Conservation (phyloP, 108 stramenopile genomes). For the Cyclotella choctawhatcheeana region DNA sequence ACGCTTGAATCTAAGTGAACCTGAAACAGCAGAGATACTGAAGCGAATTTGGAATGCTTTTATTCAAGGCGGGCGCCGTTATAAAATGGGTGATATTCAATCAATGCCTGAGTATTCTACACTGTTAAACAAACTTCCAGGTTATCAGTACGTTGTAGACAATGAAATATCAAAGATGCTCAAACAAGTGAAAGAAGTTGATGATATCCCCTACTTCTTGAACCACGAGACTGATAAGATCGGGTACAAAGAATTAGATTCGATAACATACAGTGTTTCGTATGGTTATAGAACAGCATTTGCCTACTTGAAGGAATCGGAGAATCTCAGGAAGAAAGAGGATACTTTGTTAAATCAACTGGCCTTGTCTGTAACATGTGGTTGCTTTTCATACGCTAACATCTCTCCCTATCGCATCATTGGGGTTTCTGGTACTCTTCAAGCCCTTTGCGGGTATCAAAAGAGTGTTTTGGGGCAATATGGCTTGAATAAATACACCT, state of each 20-base stretch:
- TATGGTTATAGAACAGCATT: slow-evolving; percentile 64
- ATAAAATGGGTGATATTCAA: slow-evolving; percentile 51
- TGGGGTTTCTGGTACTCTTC: slow-evolving; percentile 64
- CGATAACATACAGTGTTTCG: slow-evolving; percentile 54
- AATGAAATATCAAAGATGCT: slow-evolving; percentile 64
- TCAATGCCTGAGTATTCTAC: slow-evolving; percentile 43
- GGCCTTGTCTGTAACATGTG: slow-evolving; percentile 61
- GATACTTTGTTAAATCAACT: slow-evolving; percentile 30
- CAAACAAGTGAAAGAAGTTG: slow-evolving; percentile 52
- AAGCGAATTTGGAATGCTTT: slow-evolving; percentile 52
- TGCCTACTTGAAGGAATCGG: slow-evolving; percentile 66
- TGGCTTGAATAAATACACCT: slow-evolving; percentile 51
- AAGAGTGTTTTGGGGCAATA: slow-evolving; percentile 49
- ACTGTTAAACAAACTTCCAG: slow-evolving; percentile 45
- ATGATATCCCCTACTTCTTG: slow-evolving; percentile 58
- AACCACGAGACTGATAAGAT: slow-evolving; percentile 50
- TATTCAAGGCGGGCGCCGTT: slow-evolving; percentile 30
- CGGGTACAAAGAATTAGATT: slow-evolving; percentile 69
- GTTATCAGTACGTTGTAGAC: slow-evolving; percentile 45
- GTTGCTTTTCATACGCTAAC: slow-evolving; percentile 72
- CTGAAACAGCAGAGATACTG: slow-evolving; percentile 52
- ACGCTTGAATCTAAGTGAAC: slow-evolving; percentile 49
- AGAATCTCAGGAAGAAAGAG: slow-evolving; percentile 44
- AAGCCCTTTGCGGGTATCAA: slow-evolving; percentile 47
- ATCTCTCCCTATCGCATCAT: slow-evolving; percentile 62